A percentile compares a stretch with the other conserved stretches of the same genome.
These are phyloP conservation scores for Gremmenia infestans DNA, from an alignment of 2,329 filamentous ascomycete genomes.

Conservation along the genomic window DNA sequence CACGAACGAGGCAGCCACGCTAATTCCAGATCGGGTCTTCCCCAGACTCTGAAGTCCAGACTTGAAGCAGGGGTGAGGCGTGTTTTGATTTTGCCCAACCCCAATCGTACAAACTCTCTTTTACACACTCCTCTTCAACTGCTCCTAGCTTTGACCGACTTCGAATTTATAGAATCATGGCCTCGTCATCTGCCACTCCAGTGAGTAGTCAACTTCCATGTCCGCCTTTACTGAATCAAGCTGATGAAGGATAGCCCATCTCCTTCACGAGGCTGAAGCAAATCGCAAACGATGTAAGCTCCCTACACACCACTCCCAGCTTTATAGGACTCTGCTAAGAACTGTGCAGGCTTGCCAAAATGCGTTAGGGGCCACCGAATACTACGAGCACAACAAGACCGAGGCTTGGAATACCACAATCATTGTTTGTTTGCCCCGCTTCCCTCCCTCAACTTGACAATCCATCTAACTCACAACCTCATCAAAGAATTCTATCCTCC, in stretches of 20 bases:
- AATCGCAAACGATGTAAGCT: constrained; percentile 72
- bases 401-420: constrained; percentile 87
- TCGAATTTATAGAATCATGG: constrained; percentile 16
- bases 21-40: neutral
- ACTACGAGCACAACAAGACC: constrained; percentile 84
- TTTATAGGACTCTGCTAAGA: constrained; percentile 14
- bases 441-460: neutral
- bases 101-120: constrained; percentile 1
- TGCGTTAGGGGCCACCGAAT: constrained; percentile 67
- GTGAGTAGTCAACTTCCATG: constrained; percentile 13
- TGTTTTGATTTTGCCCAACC: neutral
- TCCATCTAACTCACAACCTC: constrained; percentile 8
- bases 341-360: constrained; percentile 68
- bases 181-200: constrained; percentile 25
- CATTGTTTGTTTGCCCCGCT: constrained; percentile 60
- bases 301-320: neutral
- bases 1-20: too few species aligned
- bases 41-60: neutral
- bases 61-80: neutral
- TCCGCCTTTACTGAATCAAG: neutral
- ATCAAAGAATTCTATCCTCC: constrained; percentile 68
- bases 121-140: constrained; percentile 1
- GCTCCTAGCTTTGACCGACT: neutral
- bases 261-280: constrained; percentile 73
- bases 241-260: constrained; percentile 55